These are phyloP conservation scores for Xanthoconium purpureum DNA, from an alignment of 768 basidiomycete genomes.

Conservation along the genomic window DNA sequence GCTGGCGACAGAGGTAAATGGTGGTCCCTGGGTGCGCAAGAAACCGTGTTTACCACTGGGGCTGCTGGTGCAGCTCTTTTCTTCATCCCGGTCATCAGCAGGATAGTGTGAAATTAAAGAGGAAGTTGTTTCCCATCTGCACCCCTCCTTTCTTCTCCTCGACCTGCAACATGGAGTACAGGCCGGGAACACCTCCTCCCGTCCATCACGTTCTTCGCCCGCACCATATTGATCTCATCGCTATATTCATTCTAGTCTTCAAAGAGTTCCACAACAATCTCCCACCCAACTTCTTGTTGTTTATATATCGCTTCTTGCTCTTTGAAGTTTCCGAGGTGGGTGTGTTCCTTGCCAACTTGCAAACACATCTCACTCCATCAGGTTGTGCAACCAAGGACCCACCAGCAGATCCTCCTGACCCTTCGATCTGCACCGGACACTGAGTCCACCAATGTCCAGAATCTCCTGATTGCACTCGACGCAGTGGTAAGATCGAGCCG, in stretches of 20 bases:
- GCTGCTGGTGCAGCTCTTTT: constrained; percentile 35
- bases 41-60: constrained; percentile 24
- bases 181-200: constrained; percentile 51
- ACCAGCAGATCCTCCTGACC: constrained; percentile 44
- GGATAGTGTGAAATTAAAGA: constrained; percentile 5
- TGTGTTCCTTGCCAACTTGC: background rate
- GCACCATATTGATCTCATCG: constrained; percentile 71
- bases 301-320: constrained; percentile 63
- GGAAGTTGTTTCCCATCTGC: constrained; percentile 23
- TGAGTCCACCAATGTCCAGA: constrained; percentile 40
- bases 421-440: constrained; percentile 45
- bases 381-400: constrained; percentile 64
- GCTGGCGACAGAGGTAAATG: constrained; percentile 23
- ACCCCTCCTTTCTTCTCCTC: background rate
- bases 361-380: constrained; percentile 27
- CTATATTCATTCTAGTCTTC: constrained; percentile 59
- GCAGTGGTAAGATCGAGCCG: constrained; percentile 31
- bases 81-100: background rate
- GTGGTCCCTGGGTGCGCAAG: background rate
- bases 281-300: constrained; percentile 55
- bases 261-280: constrained; percentile 56
- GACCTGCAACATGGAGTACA: constrained; percentile 23
- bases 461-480: constrained; percentile 46
- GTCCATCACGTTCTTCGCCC: constrained; percentile 68
- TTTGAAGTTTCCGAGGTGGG: constrained; percentile 69